Base-by-base conservation (phyloP, 768 basidiomycete species). In the Boletus rubropictus region DNA sequence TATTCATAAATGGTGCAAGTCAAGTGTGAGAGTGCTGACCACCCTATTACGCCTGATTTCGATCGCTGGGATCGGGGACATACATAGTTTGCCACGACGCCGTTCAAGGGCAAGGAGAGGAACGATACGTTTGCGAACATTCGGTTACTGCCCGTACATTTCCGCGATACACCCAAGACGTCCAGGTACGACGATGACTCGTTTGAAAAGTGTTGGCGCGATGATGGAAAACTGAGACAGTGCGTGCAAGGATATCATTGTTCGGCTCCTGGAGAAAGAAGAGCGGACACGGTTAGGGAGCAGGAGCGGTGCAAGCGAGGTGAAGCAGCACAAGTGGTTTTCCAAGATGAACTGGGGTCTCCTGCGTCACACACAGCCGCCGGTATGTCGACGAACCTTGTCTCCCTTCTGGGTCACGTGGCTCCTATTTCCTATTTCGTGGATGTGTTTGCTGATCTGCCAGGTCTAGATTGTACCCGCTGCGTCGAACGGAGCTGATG, bases 271-370 rank as follows among this genome's bases (percentile, higher is more conserved):
- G 59, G 88, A 89, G 76, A 99, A 99, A 72, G 83, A 87, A 57
- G 96, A 99, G 68, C 73, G 78, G 62, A 84, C 80, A 46, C 78
- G 96, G 51, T 67, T 98, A 31, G 96, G 96, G 37, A 91, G 90
- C 67, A 84, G 79, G 69, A 91, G 84, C 56, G 96, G 96, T 22
- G 96, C 96, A 47, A 95, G 92, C 63, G 96, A 99, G 69, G 93
- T 99, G 59, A 99, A 98, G 73, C 85, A 89, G 48, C 96, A 98
- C 78, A 93, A 90, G 65, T 99, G 96, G 96, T 99, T 99, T 72
- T 72, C 74, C 24, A 92, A 91, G 59, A 83, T 95, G 63, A 94
- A 91, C 70, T 99, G 95, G 96, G 96, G 95, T 20, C 74, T 99
- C 46, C 70, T 99, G 63, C 78, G 96, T 57, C 87, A 98, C 68